A percentile compares a stretch with the other conserved stretches of the same genome.
Evolutionary conservation across 169 alveolate species (phyloP).

Genomic region (Cryptosporidium canis): DNA sequence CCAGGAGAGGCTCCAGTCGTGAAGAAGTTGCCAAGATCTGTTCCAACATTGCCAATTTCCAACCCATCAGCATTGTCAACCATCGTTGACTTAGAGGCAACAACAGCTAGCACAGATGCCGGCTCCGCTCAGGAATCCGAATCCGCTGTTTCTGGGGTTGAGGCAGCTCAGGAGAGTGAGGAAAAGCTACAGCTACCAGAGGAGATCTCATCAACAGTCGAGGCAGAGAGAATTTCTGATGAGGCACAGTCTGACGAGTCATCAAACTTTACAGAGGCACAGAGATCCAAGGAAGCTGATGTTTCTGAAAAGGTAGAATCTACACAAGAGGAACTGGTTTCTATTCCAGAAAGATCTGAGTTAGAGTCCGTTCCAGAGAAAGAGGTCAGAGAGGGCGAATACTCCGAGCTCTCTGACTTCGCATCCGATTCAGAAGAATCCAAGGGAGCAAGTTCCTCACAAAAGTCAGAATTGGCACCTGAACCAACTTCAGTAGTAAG

Average conservation of each 20-base stretch:
- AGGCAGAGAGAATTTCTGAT: not conserved
- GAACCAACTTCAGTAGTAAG: not conserved
- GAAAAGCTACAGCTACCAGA: not conserved
- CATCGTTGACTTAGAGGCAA: slow-evolving; percentile 1
- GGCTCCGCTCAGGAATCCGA: not conserved
- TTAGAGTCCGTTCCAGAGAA: not conserved
- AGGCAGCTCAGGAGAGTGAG: not conserved
- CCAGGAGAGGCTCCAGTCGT: slow-evolving; percentile 57
- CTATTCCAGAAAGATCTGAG: slow-evolving; percentile 6
- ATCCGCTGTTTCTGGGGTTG: not conserved
- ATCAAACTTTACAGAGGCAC: not conserved
- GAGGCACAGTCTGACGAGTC: not conserved
- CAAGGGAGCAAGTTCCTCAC: slow-evolving; percentile 9
- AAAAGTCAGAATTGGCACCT: not conserved
- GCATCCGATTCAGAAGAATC: slow-evolving; percentile 55
- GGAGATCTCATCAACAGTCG: not conserved
- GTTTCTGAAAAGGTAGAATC: not conserved
- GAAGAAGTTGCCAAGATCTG: slow-evolving; percentile 60
- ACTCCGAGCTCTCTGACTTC: slow-evolving; percentile 30
- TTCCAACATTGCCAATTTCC: slow-evolving; percentile 46
- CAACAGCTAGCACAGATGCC: not conserved
- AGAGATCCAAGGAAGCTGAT: not conserved
- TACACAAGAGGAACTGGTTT: not conserved
- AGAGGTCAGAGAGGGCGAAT: not conserved
- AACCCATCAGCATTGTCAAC: slow-evolving; percentile 5